Evolutionary conservation across 2,329 filamentous ascomycete genomes (phyloP), one percentile per base, ranked within the genome.

Genomic region (Stagonosporopsis cucurbitacearum): DNA sequence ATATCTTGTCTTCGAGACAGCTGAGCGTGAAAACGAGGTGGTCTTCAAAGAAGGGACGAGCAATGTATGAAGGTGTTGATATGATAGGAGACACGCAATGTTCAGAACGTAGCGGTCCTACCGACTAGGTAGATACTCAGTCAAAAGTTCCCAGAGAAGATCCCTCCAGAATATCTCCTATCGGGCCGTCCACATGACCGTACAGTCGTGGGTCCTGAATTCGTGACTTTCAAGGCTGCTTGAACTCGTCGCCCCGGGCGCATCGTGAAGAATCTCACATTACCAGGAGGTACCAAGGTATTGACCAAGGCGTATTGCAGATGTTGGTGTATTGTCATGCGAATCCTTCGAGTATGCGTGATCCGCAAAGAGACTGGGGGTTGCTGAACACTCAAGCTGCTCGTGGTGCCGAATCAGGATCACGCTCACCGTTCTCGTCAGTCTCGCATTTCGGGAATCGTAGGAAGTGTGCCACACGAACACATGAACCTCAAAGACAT

Each of bases 171-270:
- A 15, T 9, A 26, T 22, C 6, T 3, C 19, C 33, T 50, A 50
- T 55, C 40, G 52, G 51, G 40, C 46, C 52, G 52, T 35, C 28
- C 13, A 20, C n/a, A n/a, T 17, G 6, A 55, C 52, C 35, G 41
- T 33, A 40, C 6, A 41, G 22, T 26, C 6, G 39, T 30, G 13
- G n/a, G 17, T 19, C n/a, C 19, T 5, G 6, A 26, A 33, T 23
- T 23, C 11, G 17, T 17, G 19, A 30, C 11, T 5, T 15, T 15
- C 30, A 7, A 32, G 30, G 30, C 23, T 23, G 40, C 9, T 25
- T 20, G 22, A 4, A 2, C 20, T 36, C 2, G 36, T 26, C 19
- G 26, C 19, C 17, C 20, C 2, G 37, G 49, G 25, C 17, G 20
- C 25, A 12, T 32, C n/a, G 36, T 23, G 26, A 28, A 7, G 3